These are phyloP conservation scores for Chlorella sp. DNA, from an alignment of 139 green algal species.

Conservation along the genomic window DNA sequence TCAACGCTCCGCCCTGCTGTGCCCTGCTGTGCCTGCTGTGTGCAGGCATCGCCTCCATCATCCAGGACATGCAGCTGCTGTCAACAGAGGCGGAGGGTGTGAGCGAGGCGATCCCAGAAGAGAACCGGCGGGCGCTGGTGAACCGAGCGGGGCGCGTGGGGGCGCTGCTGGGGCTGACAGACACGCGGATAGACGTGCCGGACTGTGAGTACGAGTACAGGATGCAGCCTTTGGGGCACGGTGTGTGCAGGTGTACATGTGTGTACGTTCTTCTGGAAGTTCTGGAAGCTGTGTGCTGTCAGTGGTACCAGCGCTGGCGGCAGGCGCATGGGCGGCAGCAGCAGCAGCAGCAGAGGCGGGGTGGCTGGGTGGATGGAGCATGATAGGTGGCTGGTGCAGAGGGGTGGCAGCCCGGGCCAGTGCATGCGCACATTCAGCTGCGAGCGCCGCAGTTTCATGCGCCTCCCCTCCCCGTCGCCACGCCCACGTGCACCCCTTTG, in stretches of 20 bases:
- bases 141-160: slow-evolving; percentile 41
- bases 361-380: neutral
- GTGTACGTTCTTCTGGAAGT: neutral
- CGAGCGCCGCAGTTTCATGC: too few relatives aligned
- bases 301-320: too few relatives aligned
- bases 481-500: neutral
- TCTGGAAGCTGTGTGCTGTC: neutral
- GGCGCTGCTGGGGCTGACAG: slow-evolving; percentile 60
- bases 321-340: neutral
- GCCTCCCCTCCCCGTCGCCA: neutral
- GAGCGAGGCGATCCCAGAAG: slow-evolving; percentile 52
- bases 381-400: neutral
- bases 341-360: neutral
- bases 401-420: neutral
- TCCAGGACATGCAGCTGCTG: slow-evolving; percentile 71
- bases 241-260: too few relatives aligned
- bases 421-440: neutral
- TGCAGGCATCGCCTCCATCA: slow-evolving; percentile 60
- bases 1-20: too few relatives aligned
- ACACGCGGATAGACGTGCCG: slow-evolving; percentile 10
- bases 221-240: neutral
- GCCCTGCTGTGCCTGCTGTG: neutral
- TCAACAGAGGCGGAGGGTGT: slow-evolving; percentile 72
- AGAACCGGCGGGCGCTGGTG: slow-evolving; percentile 3
- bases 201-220: slow-evolving; percentile 3